Conservation (phyloP, 768 basidiomycete species). For the Trametes elegans region DNA sequence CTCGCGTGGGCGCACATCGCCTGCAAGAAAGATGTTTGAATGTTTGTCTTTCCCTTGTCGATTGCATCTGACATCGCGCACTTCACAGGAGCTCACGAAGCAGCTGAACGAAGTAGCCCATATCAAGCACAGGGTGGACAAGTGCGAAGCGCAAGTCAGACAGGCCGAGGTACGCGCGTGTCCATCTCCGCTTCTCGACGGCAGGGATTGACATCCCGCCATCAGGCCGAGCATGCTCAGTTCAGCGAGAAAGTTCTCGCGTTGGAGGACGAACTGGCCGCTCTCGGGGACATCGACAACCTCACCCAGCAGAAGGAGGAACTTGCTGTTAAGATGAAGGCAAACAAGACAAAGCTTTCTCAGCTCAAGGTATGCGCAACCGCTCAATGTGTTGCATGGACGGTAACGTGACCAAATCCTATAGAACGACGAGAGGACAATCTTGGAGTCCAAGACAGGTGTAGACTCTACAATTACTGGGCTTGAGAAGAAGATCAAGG, state of each 20-base stretch:
- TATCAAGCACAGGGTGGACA: conserved; percentile 36
- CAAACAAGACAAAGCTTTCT: conserved; percentile 43
- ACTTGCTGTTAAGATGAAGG: conserved; percentile 40
- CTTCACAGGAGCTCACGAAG: conserved; percentile 40
- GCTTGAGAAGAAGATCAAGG: conserved; percentile 46
- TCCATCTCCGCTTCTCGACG: too few relatives aligned
- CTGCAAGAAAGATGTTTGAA: conserved; percentile 60
- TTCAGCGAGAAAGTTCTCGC: conserved; percentile 28
- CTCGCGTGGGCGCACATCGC: conserved; percentile 86
- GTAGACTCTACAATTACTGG: conserved; percentile 34
- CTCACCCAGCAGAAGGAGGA: conserved; percentile 35
- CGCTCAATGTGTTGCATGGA: not conserved
- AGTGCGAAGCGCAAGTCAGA: conserved; percentile 38
- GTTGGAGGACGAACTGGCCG: conserved; percentile 39
- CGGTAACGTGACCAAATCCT: not conserved
- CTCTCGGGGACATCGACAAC: conserved; percentile 46
- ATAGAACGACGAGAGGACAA: conserved; percentile 51
- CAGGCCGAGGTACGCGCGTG: conserved; percentile 42
- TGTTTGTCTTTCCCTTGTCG: not conserved
- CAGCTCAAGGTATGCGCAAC: conserved; percentile 44
- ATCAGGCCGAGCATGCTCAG: not conserved
- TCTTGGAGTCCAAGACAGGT: conserved; percentile 41
- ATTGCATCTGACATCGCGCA: not conserved
- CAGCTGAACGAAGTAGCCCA: conserved; percentile 43
- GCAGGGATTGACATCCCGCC: too few relatives aligned